Percentiles rank a stretch among this genome's conserved stretches.
Conservation (phyloP, 2,329 filamentous ascomycete species). For the Aspergillus sp. region DNA sequence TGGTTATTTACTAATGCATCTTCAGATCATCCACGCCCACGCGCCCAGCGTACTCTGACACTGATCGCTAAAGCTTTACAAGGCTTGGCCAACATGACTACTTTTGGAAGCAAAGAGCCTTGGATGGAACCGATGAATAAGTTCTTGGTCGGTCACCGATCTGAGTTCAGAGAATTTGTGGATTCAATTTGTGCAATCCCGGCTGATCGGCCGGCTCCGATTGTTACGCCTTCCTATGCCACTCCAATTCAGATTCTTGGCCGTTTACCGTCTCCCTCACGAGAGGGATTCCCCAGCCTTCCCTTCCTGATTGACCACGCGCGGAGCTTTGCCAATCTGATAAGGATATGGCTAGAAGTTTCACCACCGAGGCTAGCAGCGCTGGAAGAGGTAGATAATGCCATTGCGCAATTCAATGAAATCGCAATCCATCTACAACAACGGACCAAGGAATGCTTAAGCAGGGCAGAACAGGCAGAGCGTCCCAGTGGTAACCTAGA, state of each 20-base stretch:
- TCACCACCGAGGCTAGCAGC: constrained; percentile 42
- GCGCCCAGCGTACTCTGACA: constrained; percentile 83
- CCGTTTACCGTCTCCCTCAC: constrained; percentile 73
- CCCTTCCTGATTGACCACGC: constrained; percentile 91
- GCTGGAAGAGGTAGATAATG: constrained; percentile 38
- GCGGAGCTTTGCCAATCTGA: constrained; percentile 77
- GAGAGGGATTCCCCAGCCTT: constrained; percentile 89
- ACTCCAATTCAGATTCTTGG: constrained; percentile 88
- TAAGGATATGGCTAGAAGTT: constrained; percentile 57
- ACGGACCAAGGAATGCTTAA: constrained; percentile 48
- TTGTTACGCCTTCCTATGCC: constrained; percentile 80
- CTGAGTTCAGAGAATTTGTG: constrained; percentile 82
- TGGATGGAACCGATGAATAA: constrained; percentile 99
- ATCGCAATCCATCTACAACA: constrained; percentile 43
- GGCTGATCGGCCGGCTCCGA: constrained; percentile 63
- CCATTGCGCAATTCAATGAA: constrained; percentile 44
- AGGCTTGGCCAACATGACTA: constrained; percentile 84
- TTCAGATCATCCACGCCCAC: constrained; percentile 74
- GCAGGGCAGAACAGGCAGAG: constrained; percentile 49
- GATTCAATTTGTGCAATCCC: constrained; percentile 83
- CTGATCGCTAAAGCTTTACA: constrained; percentile 91
- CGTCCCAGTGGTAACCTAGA: constrained; percentile 48
- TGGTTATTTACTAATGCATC: constrained; percentile 24
- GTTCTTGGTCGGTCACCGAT: constrained; percentile 73
- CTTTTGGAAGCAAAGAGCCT: constrained; percentile 90